Conservation (phyloP, 2,329 filamentous ascomycete species). For the Colletotrichum orchidophilum region DNA sequence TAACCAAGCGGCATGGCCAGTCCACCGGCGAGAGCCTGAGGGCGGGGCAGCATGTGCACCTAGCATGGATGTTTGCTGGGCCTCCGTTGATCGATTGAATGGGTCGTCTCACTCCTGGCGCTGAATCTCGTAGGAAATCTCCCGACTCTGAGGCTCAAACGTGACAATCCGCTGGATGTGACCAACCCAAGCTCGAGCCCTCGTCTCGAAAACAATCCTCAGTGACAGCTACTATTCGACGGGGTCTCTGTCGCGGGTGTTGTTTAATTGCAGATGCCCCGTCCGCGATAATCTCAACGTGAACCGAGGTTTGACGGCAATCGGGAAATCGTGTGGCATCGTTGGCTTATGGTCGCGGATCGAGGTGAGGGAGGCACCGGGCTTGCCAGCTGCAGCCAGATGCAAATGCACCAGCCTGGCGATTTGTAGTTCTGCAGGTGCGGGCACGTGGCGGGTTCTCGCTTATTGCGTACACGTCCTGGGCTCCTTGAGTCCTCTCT, state of each 20-base stretch:
- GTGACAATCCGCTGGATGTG: no score
- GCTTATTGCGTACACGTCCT: not conserved
- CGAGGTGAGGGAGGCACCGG: not conserved
- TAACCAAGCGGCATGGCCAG: not conserved
- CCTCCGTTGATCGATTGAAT: not conserved
- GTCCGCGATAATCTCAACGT: not conserved
- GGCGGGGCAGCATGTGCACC: not conserved
- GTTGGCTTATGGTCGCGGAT: not conserved
- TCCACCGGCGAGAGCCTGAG: conserved; percentile 3
- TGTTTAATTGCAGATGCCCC: not conserved
- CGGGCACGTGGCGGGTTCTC: not conserved
- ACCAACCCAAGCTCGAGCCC: not conserved
- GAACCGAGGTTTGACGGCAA: not conserved
- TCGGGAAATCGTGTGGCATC: not conserved
- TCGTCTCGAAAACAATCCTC: not conserved
- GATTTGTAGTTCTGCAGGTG: no score
- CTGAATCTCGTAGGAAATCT: not conserved
- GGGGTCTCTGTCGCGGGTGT: not conserved
- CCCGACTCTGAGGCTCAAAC: not conserved
- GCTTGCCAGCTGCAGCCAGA: not conserved
- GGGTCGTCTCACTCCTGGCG: not conserved
- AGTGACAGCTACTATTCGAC: no score
- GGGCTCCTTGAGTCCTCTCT: no score
- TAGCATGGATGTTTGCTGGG: not conserved
- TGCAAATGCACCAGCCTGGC: no score